These are phyloP conservation scores for Iberis amara DNA, from an alignment of 441 rosid genomes.

Conservation along the genomic window DNA sequence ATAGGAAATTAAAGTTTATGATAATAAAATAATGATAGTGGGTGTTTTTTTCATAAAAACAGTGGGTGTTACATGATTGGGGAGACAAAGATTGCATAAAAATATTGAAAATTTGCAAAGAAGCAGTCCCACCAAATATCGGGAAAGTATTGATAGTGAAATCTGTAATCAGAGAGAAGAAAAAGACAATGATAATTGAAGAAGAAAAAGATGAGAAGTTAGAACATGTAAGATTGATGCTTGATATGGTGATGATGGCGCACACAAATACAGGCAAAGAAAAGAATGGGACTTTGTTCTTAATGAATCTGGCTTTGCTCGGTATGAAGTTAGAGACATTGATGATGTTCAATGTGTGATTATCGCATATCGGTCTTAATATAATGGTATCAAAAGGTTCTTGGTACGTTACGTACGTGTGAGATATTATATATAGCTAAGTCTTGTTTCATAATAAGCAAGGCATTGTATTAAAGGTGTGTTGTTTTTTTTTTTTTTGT, in stretches of 20 bases:
- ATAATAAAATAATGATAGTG: conserved; percentile 32
- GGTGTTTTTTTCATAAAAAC: conserved; percentile 31
- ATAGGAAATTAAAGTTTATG: too few relatives aligned
- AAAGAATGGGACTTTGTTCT: conserved; percentile 61
- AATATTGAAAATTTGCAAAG: conserved; percentile 54
- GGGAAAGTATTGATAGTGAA: conserved; percentile 67
- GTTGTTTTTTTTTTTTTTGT: conserved; percentile 2
- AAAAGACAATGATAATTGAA: conserved; percentile 3
- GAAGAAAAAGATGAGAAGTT: conserved; percentile 35
- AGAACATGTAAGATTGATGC: conserved; percentile 39
- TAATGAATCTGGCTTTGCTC: conserved; percentile 49
- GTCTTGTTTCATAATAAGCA: background rate
- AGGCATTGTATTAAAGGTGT: background rate
- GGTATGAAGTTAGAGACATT: conserved; percentile 36
- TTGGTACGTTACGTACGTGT: background rate
- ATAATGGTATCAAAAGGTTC: background rate
- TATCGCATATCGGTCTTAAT: conserved; percentile 39
- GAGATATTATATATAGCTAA: background rate
- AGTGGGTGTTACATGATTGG: conserved; percentile 80
- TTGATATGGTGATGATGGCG: conserved; percentile 72
- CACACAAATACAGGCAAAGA: conserved; percentile 59
- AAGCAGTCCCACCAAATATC: conserved; percentile 40
- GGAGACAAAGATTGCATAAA: conserved; percentile 58
- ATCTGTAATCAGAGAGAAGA: conserved; percentile 37
- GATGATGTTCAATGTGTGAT: conserved; percentile 43